Base-by-base conservation (phyloP, 1,284 basidiomycete species). In the Irpex rosettiformis region DNA sequence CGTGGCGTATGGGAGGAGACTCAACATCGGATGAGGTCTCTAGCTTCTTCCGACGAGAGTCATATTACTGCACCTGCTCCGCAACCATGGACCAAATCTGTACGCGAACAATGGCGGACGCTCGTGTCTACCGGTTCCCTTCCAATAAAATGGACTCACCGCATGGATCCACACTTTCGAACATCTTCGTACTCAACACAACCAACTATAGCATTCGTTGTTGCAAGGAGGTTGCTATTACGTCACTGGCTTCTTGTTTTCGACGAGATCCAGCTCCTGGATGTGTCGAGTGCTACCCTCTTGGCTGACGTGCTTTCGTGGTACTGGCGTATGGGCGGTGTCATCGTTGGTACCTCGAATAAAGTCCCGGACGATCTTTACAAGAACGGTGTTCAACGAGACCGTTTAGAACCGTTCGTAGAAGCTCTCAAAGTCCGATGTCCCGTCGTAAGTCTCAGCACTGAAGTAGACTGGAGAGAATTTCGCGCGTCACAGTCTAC, bases 311-410 rank as follows among this genome's bases (percentile, higher is more conserved):
- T 90, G 1, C 70, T 91, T 4, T 83, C 84, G 24, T 89, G 86
- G 81, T 91, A 85, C 67, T 90, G 88, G 88, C 78, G 87, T 2
- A 78, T 91, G 64, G 89, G 88, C 16, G 88, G 88, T 1, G 83
- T 91, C 16, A 77, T 91, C 30, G 77, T 79, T 56, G 71, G 77
- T 37, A 75, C 77, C 60, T 77, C 77, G 60, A 88, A 88, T 69
- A 80, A 84, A 53, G 77, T 88, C 5, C 85, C 85, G 0, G 84
- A 86, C 59, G 85, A 90, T 65, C 73, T 89, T 10, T 90, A 89
- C 72, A 79, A 81, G 67, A 83, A 86, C 66, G 88, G 87, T 10
- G 84, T 89, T 0, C 86, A 88, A 67, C 71, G 80, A 16, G 82
- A 87, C 54, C 76, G 85, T 22, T 77, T 89, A 62, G 80, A 82